These are phyloP conservation scores for Alloascoidea hylecoeti DNA, from an alignment of 805 yeast genomes.

Conservation along the genomic window DNA sequence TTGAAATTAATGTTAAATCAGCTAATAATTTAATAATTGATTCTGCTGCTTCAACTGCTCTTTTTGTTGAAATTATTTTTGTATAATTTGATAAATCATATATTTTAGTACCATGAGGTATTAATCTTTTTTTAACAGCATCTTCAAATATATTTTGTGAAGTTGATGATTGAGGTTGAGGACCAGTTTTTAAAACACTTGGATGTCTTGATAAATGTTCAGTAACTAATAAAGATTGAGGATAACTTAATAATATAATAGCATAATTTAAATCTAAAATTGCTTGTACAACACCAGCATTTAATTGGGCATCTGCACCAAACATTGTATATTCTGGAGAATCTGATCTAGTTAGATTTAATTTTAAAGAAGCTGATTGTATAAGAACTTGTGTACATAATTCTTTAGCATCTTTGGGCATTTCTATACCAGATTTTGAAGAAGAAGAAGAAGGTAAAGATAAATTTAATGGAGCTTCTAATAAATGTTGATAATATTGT, in stretches of 20 bases:
- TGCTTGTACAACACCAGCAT: background rate
- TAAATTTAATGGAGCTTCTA: too few species aligned
- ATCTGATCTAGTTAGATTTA: background rate
- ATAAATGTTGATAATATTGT: background rate
- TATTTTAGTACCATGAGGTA: too few species aligned
- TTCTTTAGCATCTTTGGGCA: too few species aligned
- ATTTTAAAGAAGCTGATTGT: background rate
- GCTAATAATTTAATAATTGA: background rate
- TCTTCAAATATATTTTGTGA: background rate
- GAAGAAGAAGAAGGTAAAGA: too few species aligned
- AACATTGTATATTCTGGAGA: background rate
- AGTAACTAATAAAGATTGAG: background rate
- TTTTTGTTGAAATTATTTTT: background rate
- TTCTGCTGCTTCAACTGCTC: constrained; percentile 1
- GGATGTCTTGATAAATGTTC: background rate
- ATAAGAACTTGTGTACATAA: too few species aligned
- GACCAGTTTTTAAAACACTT: background rate
- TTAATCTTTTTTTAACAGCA: too few species aligned
- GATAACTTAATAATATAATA: background rate
- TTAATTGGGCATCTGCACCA: background rate
- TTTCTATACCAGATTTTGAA: background rate
- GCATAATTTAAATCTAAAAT: background rate
- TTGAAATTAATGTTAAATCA: background rate
- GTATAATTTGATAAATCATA: too few species aligned
- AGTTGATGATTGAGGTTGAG: background rate